Percentiles rank a stretch among this genome's conserved stretches.
Conservation (phyloP, 2,329 filamentous ascomycete genomes). For the Hypoxylon sp. region DNA sequence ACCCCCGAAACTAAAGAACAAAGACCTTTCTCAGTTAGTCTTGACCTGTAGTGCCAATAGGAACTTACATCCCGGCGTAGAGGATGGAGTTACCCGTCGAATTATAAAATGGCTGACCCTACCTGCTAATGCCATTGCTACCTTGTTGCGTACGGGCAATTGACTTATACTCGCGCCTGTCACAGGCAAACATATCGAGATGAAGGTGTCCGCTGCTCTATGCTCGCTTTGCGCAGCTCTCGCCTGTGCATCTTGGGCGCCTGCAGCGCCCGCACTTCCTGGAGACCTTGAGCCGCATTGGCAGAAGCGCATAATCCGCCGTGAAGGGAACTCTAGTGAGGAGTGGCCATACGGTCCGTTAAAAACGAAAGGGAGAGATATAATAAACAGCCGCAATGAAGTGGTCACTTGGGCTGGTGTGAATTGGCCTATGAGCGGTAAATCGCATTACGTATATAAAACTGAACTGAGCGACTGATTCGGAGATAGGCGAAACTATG, state of each 20-base stretch:
- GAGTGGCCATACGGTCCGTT: conserved; percentile 59
- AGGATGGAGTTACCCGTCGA: conserved; percentile 5
- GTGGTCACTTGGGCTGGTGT: conserved; percentile 57
- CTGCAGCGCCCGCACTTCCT: conserved; percentile 22
- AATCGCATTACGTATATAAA: conserved; percentile 13
- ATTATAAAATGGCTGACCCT: conserved; percentile 30
- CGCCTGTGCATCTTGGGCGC: conserved; percentile 42
- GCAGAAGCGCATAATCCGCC: conserved; percentile 30
- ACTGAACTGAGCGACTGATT: neutral
- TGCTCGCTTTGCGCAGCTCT: conserved; percentile 38
- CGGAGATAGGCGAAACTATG: conserved; percentile 63
- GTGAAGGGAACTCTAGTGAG: conserved; percentile 42
- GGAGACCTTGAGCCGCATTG: conserved; percentile 28
- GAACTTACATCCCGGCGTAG: conserved; percentile 6
- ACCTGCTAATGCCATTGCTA: conserved; percentile 9
- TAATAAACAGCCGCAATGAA: conserved; percentile 57
- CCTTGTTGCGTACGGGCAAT: neutral
- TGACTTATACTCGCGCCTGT: conserved; percentile 7
- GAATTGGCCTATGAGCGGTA: conserved; percentile 57
- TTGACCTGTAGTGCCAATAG: conserved; percentile 6
- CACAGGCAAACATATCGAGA: conserved; percentile 28
- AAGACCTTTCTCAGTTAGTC: conserved; percentile 27
- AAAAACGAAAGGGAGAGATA: conserved; percentile 56
- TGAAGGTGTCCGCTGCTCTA: conserved; percentile 38
- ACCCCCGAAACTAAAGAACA: conserved; percentile 9